Evolutionary conservation across 2,329 filamentous ascomycete genomes (phyloP).

Genomic region (Colletotrichum navitas): DNA sequence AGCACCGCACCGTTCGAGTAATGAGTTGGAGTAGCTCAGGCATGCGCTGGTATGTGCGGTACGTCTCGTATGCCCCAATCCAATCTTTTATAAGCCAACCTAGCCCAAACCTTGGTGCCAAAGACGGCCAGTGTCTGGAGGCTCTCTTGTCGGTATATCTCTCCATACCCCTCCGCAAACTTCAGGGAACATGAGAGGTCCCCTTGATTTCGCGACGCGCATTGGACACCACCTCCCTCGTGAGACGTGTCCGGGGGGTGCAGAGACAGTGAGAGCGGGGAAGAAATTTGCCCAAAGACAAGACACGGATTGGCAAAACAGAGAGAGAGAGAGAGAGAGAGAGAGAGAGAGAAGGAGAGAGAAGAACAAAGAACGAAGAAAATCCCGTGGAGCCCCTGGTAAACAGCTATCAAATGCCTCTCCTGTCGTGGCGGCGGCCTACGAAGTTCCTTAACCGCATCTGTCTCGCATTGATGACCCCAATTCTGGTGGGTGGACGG

Average conservation of each 20-base stretch:
- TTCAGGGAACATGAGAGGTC: constrained; percentile 11
- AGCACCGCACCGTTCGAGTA: background rate
- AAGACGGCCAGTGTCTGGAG: background rate
- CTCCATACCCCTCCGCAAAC: background rate
- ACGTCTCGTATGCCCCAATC: background rate
- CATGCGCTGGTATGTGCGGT: background rate
- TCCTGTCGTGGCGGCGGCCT: constrained; percentile 18
- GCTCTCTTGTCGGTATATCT: background rate
- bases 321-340: background rate
- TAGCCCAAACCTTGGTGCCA: background rate
- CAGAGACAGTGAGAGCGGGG: background rate
- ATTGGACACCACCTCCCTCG: constrained; percentile 6
- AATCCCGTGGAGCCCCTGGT: constrained; percentile 20
- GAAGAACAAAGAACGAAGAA: background rate
- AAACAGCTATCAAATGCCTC: constrained; percentile 14
- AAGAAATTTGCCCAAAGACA: background rate
- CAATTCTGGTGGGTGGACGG: constrained; percentile 18
- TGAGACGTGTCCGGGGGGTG: background rate
- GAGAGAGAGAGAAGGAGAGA: background rate
- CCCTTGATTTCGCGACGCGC: constrained; percentile 18
- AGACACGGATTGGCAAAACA: too few species aligned
- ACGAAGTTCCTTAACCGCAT: constrained; percentile 31
- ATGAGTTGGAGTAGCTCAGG: constrained; percentile 5
- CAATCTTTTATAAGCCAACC: constrained; percentile 3
- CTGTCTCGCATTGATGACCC: constrained; percentile 39